phyloP scores from a whole-genome alignment of 345 rosid species.

The Kandelia obovata region DNA sequence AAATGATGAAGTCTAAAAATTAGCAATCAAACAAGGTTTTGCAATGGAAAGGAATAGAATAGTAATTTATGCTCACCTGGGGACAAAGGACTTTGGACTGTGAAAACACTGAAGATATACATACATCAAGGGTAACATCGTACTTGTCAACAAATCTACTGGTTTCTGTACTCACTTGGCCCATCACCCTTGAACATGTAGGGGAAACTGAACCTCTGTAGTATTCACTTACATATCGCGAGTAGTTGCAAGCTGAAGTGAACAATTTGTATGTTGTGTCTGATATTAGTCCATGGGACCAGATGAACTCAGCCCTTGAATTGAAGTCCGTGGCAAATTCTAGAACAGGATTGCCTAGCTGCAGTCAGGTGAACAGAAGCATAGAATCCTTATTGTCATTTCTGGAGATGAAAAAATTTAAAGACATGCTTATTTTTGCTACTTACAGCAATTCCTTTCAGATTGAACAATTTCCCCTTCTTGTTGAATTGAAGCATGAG shows the following conservation, averaged over 20 bases:
- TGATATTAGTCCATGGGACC: conserved; percentile 97
- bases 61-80: conserved; percentile 39
- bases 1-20: not conserved
- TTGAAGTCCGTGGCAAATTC: conserved; percentile 87
- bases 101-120: conserved; percentile 72
- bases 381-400: not conserved
- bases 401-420: not conserved
- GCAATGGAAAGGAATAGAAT: not conserved
- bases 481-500: conserved; percentile 77
- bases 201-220: conserved; percentile 73
- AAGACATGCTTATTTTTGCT: not conserved
- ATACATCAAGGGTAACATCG: conserved; percentile 94
- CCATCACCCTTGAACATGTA: conserved; percentile 75
- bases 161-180: conserved; percentile 75
- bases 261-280: conserved; percentile 86
- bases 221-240: conserved; percentile 83
- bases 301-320: conserved; percentile 90
- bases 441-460: conserved; percentile 94
- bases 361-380: conserved; percentile 17
- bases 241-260: conserved; percentile 82
- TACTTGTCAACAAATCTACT: conserved; percentile 90
- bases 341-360: conserved; percentile 93
- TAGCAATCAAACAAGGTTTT: conserved; percentile 5
- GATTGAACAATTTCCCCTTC: conserved; percentile 67
- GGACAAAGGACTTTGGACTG: conserved; percentile 74